Base-by-base conservation (phyloP, 1,284 basidiomycete genomes). In the Cystobasidiaceae sp. region DNA sequence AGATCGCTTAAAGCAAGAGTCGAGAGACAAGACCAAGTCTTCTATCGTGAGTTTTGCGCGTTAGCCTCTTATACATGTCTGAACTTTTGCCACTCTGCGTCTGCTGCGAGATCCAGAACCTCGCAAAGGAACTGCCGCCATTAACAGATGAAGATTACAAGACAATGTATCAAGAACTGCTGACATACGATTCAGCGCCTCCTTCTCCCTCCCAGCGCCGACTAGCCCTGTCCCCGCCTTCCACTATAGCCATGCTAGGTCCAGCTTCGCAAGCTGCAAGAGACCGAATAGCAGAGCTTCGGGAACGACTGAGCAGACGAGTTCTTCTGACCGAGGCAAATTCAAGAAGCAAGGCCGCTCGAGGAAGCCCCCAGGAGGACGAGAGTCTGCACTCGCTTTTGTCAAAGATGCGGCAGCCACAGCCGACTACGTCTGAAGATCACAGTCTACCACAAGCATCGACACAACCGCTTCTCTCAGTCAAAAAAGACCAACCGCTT, bases 81-180 rank as follows among this genome's bases (percentile, higher is more conserved):
- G n/a, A 28, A 56, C 17, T n/a, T 44, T 2, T 58, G 41, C 46
- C n/a, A n/a, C n/a, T n/a, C n/a, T n/a, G n/a, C n/a, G n/a, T n/a
- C n/a, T n/a, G 28, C 8, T 15, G 11, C 25, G 25, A 21, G 9
- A 9, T 50, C 8, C 19, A 62, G 60, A 49, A 45, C 39, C 30
- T 49, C 6, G 60, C 49, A 15, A 54, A 62, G 33, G 37, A 52
- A 9, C 25, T 62, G 23, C 60, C 60, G 19, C 49, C 48, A 34
- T 51, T 62, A 27, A 62, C 60, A 23, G 50, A 62, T 30, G 60
- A 52, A 45, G 60, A 44, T 28, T 52, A 51, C 30, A 17, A 25
- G 8, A 39, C 52, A 33, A 51, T 62, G 21, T 62, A 62, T 28
- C 34, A 52, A 32, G 60, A 62, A 23, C 27, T 62, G 23, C 15